Evolutionary conservation across 257 asterid genomes (phyloP).

Genomic region (Fraxinus pennsylvanica): DNA sequence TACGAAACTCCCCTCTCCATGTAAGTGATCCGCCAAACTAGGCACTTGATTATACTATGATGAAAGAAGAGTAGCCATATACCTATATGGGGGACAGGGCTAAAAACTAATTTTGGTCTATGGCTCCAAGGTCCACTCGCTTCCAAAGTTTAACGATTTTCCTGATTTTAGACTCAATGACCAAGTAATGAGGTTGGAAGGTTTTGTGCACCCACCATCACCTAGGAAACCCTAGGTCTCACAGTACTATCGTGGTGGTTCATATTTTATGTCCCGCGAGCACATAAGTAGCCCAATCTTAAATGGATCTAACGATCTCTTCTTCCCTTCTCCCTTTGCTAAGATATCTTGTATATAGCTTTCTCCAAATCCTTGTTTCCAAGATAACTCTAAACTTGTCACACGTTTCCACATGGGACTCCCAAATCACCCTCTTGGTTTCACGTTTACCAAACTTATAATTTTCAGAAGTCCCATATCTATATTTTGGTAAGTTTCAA

Average conservation of each 20-base stretch:
- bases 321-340: not conserved
- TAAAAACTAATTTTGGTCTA: not conserved
- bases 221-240: not conserved
- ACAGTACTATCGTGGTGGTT: not conserved
- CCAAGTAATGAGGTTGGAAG: too few relatives aligned
- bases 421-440: too few relatives aligned
- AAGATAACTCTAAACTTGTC: too few relatives aligned
- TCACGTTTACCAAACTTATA: too few relatives aligned
- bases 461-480: too few relatives aligned
- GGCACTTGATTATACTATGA: not conserved
- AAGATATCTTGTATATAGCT: too few relatives aligned
- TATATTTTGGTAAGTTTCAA: too few relatives aligned
- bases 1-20: not conserved
- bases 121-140: too few relatives aligned
- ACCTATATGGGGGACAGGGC: not conserved
- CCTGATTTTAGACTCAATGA: too few relatives aligned
- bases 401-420: too few relatives aligned
- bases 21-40: not conserved
- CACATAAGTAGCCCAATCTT: not conserved
- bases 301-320: not conserved
- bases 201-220: not conserved
- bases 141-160: too few relatives aligned
- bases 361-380: too few relatives aligned
- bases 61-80: not conserved
- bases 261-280: not conserved